These are phyloP conservation scores for Amaranthus palmeri DNA, from an alignment of 148 eudicot genomes.

Conservation along the genomic window DNA sequence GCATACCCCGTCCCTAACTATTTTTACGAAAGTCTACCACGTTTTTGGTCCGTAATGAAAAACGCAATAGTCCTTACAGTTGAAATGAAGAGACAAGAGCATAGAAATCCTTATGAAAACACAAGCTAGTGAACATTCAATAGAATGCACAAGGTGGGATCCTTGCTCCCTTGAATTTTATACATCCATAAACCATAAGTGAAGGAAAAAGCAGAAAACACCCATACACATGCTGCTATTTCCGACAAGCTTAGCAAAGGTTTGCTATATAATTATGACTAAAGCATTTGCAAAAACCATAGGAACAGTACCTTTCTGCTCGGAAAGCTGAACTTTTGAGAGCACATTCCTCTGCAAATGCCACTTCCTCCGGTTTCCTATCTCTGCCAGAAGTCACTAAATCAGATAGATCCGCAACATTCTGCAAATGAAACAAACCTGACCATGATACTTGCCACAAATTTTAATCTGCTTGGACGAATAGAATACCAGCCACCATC, in stretches of 20 bases:
- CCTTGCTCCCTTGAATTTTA: background rate
- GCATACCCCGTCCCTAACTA: too few species aligned
- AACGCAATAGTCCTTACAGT: background rate
- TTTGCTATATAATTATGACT: background rate
- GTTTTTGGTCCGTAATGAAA: too few species aligned
- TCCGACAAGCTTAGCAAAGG: background rate
- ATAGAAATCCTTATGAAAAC: background rate
- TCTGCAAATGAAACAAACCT: slow-evolving; percentile 44
- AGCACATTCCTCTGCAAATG: slow-evolving; percentile 68
- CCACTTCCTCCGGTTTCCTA: slow-evolving; percentile 69
- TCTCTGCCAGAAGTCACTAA: slow-evolving; percentile 93
- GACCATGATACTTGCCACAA: slow-evolving; percentile 10
- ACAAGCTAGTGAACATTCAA: background rate
- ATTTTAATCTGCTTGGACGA: background rate
- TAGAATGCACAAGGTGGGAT: background rate
- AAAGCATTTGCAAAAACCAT: background rate
- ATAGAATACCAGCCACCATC: slow-evolving; percentile 1
- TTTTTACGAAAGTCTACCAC: too few species aligned
- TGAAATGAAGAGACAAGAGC: background rate
- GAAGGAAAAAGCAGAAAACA: background rate
- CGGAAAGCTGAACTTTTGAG: slow-evolving; percentile 63
- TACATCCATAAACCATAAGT: too few species aligned
- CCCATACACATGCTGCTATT: background rate
- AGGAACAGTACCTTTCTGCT: slow-evolving; percentile 67
- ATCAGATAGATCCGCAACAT: slow-evolving; percentile 85